Evolutionary conservation across 2,329 filamentous ascomycete species (phyloP).

Genomic region (Colletotrichum tropicicola): DNA sequence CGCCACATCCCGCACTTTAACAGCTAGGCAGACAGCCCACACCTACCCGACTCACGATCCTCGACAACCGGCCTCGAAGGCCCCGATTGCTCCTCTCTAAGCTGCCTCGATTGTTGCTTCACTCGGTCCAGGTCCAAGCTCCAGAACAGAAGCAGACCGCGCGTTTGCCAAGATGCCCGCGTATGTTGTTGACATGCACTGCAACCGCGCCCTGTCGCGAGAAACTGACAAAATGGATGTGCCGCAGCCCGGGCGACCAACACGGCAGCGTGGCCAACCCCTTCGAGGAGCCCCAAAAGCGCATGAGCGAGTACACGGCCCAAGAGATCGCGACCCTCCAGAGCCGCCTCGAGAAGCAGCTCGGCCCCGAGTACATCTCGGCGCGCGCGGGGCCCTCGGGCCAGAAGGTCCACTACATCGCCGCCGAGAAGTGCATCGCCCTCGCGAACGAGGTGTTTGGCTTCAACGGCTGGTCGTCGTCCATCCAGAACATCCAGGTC

Average conservation of each 20-base stretch:
- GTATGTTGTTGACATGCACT: constrained; percentile 41
- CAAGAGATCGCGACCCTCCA: constrained; percentile 89
- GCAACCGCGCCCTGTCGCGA: background rate
- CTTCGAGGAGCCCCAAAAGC: constrained; percentile 77
- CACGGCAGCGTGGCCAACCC: constrained; percentile 74
- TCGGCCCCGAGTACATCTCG: constrained; percentile 96
- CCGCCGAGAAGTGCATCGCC: constrained; percentile 96
- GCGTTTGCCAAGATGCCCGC: constrained; percentile 49
- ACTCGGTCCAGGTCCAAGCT: too few relatives aligned
- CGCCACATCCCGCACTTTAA: background rate
- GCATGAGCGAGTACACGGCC: constrained; percentile 85
- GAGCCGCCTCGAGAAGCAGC: constrained; percentile 86
- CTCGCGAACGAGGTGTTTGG: constrained; percentile 96
- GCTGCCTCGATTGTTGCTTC: background rate
- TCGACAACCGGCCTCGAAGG: background rate
- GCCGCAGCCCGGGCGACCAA: constrained; percentile 73
- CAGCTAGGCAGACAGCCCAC: background rate
- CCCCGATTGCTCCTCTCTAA: background rate
- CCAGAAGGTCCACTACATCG: constrained; percentile 89
- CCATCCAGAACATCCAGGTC: constrained; percentile 93
- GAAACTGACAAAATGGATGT: constrained; percentile 19
- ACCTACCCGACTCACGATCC: too few relatives aligned
- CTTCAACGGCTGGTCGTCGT: constrained; percentile 97
- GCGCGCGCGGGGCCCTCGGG: constrained; percentile 84
- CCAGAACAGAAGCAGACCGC: background rate